Percentiles rank a stretch among this genome's conserved stretches.
Conservation (phyloP, 805 yeast species). For the Lipomyces sp. region DNA sequence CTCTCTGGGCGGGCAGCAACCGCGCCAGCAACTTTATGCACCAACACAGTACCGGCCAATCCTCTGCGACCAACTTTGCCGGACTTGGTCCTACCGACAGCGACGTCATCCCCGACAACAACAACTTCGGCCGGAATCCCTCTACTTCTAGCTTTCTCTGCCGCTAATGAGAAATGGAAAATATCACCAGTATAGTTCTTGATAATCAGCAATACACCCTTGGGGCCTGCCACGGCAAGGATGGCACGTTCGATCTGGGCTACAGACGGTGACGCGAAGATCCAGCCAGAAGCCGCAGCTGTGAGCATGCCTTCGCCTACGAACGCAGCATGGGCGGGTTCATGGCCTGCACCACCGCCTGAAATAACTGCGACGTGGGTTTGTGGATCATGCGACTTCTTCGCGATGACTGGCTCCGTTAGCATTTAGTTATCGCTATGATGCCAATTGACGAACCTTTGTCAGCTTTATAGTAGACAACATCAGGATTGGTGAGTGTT, state of each 20-base stretch:
- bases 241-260: conserved; percentile 77
- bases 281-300: conserved; percentile 86
- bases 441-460: conserved; percentile 52
- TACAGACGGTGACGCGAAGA: conserved; percentile 96
- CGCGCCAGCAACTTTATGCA: conserved; percentile 86
- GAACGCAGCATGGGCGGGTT: conserved; percentile 90
- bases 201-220: conserved; percentile 77
- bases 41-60: conserved; percentile 85
- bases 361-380: conserved; percentile 66
- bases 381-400: conserved; percentile 40
- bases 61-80: conserved; percentile 95
- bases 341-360: conserved; percentile 97
- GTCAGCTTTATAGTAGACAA: conserved; percentile 60
- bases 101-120: conserved; percentile 88
- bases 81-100: conserved; percentile 89
- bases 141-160: conserved; percentile 79
- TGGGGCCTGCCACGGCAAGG: conserved; percentile 43
- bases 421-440: background rate
- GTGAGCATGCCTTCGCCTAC: conserved; percentile 83
- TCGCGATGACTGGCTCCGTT: conserved; percentile 28
- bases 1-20: conserved; percentile 54
- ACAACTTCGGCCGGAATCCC: conserved; percentile 76
- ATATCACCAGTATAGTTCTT: conserved; percentile 96
- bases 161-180: conserved; percentile 88
- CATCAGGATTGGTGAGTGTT: conserved; percentile 58